Evolutionary conservation across 805 yeast species (phyloP).

Genomic region (Nakazawaea wickerhamii): DNA sequence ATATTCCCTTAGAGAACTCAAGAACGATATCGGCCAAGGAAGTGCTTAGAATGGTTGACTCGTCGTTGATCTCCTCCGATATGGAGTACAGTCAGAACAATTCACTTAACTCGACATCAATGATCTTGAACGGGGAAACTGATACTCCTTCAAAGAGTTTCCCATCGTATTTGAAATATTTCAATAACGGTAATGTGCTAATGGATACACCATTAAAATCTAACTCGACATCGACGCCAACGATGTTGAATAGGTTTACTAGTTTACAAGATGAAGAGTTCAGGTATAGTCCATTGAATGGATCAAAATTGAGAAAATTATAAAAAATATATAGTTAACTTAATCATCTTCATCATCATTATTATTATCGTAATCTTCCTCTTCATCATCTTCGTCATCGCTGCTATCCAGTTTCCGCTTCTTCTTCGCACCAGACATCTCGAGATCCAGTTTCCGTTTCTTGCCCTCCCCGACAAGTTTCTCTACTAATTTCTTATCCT

Average conservation of each 20-base stretch:
- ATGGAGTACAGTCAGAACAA: conserved; percentile 16
- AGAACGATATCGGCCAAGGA: conserved; percentile 31
- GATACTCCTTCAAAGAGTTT: conserved; percentile 2
- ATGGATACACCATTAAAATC: conserved; percentile 3
- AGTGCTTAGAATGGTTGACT: conserved; percentile 33
- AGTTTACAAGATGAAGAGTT: conserved; percentile 3
- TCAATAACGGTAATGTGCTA: neutral
- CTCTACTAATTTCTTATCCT: conserved; percentile 5
- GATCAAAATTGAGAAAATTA: conserved; percentile 3
- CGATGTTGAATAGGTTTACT: neutral
- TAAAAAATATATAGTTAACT: neutral
- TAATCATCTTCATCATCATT: conserved; percentile 6
- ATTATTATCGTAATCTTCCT: conserved; percentile 7
- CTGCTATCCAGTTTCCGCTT: neutral
- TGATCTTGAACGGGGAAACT: neutral
- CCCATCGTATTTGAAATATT: conserved; percentile 4
- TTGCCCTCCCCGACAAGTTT: conserved; percentile 3
- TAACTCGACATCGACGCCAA: conserved; percentile 4
- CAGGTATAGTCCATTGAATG: conserved; percentile 5
- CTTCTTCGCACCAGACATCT: neutral
- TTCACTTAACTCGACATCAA: neutral
- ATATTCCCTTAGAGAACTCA: conserved; percentile 27
- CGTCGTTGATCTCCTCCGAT: conserved; percentile 32
- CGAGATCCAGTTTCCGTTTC: conserved; percentile 4
- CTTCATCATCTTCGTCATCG: conserved; percentile 11